Percentiles rank a stretch among this genome's conserved stretches.
Evolutionary conservation across 1,284 basidiomycete genomes (phyloP).

Genomic region (Nidula niveotomentosa): DNA sequence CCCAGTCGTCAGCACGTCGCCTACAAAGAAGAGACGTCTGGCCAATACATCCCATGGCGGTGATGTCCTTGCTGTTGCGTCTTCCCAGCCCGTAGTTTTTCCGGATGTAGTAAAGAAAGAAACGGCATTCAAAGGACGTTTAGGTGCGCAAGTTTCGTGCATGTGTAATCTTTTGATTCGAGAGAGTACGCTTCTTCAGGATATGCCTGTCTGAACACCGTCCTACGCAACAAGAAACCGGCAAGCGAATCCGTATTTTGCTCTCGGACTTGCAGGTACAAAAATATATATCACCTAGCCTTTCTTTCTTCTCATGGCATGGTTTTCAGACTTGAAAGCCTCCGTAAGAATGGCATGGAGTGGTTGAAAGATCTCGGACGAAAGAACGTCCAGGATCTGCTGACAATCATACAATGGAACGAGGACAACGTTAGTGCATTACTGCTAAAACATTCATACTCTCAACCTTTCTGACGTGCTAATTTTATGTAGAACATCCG

Average conservation of each 20-base stretch:
- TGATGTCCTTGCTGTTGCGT: no score
- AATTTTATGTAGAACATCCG: slow-evolving; percentile 49
- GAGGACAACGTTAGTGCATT: slow-evolving; percentile 58
- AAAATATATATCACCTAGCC: slow-evolving; percentile 11
- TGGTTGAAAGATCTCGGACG: slow-evolving; percentile 79
- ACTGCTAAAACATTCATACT: neutral
- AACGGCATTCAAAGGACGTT: slow-evolving; percentile 73
- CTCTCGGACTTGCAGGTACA: slow-evolving; percentile 63
- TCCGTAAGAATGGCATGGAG: slow-evolving; percentile 80
- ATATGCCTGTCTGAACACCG: slow-evolving; percentile 85
- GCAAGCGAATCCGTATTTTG: slow-evolving; percentile 67
- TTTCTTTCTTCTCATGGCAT: neutral
- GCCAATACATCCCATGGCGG: no score
- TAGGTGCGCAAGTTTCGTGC: slow-evolving; percentile 36
- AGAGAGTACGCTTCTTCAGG: slow-evolving; percentile 24
- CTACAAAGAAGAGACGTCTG: slow-evolving; percentile 42
- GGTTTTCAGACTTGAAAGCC: slow-evolving; percentile 64
- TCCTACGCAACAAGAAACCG: slow-evolving; percentile 72
- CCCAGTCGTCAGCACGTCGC: slow-evolving; percentile 49
- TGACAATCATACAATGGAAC: slow-evolving; percentile 82
- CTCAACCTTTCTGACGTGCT: no score
- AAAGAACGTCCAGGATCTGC: slow-evolving; percentile 74
- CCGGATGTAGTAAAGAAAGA: slow-evolving; percentile 61
- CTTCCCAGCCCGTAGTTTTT: slow-evolving; percentile 37
- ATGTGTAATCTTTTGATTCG: neutral